Evolutionary conservation across 371 early-diverging fungal species (phyloP).

Genomic region (Mucor irregularis): DNA sequence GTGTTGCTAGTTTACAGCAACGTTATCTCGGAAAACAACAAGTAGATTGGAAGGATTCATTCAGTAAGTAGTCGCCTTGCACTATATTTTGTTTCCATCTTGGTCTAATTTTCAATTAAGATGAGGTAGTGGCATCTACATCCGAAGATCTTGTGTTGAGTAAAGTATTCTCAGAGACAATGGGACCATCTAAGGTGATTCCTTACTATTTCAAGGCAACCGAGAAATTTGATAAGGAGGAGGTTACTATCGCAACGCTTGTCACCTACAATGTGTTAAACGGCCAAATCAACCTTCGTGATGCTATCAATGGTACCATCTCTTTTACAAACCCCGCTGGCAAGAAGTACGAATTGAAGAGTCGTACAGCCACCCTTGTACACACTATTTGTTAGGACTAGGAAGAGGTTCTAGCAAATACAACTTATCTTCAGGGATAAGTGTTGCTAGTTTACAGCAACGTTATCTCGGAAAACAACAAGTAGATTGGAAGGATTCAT

Average conservation of each 20-base stretch:
- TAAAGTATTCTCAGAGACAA: conserved; percentile 63
- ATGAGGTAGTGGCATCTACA: conserved; percentile 18
- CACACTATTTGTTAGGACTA: conserved; percentile 25
- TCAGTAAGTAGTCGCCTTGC: conserved; percentile 24
- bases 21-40: conserved; percentile 27
- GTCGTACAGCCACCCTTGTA: conserved; percentile 75
- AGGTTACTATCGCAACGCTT: conserved; percentile 64
- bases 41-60: conserved; percentile 29
- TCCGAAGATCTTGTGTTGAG: conserved; percentile 56
- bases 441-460: conserved; percentile 26
- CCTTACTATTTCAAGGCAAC: conserved; percentile 63
- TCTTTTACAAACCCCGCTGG: conserved; percentile 85
- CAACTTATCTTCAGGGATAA: neutral
- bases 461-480: conserved; percentile 27
- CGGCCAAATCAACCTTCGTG: conserved; percentile 93
- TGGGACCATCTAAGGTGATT: conserved; percentile 65
- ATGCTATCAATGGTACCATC: conserved; percentile 86
- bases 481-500: conserved; percentile 39
- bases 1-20: conserved; percentile 26
- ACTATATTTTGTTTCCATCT: neutral
- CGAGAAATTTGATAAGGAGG: conserved; percentile 51
- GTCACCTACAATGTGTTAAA: conserved; percentile 67
- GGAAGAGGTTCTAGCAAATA: conserved; percentile 4
- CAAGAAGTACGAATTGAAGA: conserved; percentile 89
- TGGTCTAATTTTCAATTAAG: too few species aligned